Percentiles rank a stretch among this genome's conserved stretches.
These are phyloP conservation scores for Silene coronaria DNA, from an alignment of 179 eudicot species.

Conservation along the genomic window DNA sequence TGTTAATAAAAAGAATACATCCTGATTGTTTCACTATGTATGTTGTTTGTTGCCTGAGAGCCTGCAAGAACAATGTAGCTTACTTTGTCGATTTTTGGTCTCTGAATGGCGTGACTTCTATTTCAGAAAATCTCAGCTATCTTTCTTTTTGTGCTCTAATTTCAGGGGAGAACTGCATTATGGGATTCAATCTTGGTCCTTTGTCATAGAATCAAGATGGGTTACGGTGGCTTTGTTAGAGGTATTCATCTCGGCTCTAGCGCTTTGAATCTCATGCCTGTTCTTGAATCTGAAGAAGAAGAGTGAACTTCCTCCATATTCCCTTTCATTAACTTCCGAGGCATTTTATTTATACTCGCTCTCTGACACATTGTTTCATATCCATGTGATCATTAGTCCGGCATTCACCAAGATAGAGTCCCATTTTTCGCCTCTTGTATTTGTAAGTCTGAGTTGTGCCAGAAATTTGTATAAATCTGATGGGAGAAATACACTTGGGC, in stretches of 20 bases:
- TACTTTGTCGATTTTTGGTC: not conserved
- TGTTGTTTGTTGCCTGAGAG: no score
- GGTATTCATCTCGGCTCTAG: slow-evolving; percentile 91
- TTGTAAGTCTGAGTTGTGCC: not conserved
- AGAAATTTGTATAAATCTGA: slow-evolving; percentile 3
- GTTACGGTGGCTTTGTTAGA: slow-evolving; percentile 65
- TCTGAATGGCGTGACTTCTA: not conserved
- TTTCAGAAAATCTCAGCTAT: slow-evolving; percentile 18
- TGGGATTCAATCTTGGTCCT: slow-evolving; percentile 91
- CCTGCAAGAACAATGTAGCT: no score
- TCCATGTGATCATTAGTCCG: slow-evolving; percentile 8
- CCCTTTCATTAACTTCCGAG: not conserved
- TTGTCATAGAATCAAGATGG: slow-evolving; percentile 60
- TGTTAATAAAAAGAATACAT: no score
- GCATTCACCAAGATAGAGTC: not conserved
- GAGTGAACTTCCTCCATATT: slow-evolving; percentile 24
- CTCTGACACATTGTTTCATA: slow-evolving; percentile 11
- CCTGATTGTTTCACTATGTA: no score
- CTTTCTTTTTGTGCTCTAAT: slow-evolving; percentile 13
- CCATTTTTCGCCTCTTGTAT: not conserved
- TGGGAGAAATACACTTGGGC: not conserved
- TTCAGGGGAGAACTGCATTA: slow-evolving; percentile 94
- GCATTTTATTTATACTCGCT: not conserved
- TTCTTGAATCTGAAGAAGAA: slow-evolving; percentile 62
- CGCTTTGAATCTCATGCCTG: slow-evolving; percentile 67